These are phyloP conservation scores for Nakaseomyces nivariensis DNA, from an alignment of 1,139 yeast genomes.

Conservation along the genomic window DNA sequence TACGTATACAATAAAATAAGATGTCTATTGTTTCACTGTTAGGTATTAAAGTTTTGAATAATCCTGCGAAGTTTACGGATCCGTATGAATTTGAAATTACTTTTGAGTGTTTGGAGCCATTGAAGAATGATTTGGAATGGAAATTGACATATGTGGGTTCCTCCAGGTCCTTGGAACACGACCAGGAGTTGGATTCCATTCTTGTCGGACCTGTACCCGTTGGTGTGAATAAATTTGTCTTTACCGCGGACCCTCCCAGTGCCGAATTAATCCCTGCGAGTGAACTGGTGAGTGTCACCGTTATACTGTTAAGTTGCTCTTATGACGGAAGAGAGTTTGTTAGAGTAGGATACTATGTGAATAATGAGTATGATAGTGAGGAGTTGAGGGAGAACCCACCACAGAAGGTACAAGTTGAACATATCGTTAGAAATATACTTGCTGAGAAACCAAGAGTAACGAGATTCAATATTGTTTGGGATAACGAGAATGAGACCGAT, in stretches of 20 bases:
- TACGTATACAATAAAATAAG: neutral
- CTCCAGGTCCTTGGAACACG: constrained; percentile 85
- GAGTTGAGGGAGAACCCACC: constrained; percentile 94
- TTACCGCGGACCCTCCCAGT: constrained; percentile 93
- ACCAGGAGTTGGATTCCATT: constrained; percentile 90
- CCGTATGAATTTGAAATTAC: constrained; percentile 96
- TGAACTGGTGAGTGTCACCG: constrained; percentile 91
- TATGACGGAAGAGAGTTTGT: constrained; percentile 92
- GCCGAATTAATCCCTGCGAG: constrained; percentile 94
- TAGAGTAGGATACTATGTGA: constrained; percentile 92
- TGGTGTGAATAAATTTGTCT: constrained; percentile 85
- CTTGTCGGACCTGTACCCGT: constrained; percentile 97
- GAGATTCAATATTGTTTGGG: constrained; percentile 94
- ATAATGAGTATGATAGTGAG: constrained; percentile 89
- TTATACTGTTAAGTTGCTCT: constrained; percentile 81
- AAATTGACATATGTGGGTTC: constrained; percentile 94
- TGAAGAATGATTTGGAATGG: constrained; percentile 94
- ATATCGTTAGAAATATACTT: constrained; percentile 83
- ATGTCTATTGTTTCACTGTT: constrained; percentile 93
- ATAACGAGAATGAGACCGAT: constrained; percentile 47
- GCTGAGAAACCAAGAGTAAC: constrained; percentile 98
- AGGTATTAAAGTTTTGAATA: constrained; percentile 85
- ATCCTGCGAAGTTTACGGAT: constrained; percentile 89
- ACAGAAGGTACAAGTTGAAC: constrained; percentile 79
- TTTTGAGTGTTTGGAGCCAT: constrained; percentile 88